A percentile compares a stretch with the other conserved stretches of the same genome.
phyloP scores from a whole-genome alignment of 1,284 basidiomycete species.

The Cryptococcus hybrid region DNA sequence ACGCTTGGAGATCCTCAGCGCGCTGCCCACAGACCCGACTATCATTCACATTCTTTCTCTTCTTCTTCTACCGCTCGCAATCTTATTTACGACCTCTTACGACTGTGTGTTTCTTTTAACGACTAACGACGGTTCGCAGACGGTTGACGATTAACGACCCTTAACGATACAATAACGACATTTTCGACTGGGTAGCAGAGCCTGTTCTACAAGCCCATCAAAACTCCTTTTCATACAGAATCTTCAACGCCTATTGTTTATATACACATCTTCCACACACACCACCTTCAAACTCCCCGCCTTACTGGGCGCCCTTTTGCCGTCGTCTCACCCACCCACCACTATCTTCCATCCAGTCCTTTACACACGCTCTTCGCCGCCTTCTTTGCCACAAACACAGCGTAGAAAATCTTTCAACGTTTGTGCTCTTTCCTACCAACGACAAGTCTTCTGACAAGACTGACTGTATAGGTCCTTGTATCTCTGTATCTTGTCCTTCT shows the following conservation, averaged over 20 bases:
- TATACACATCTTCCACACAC: not conserved
- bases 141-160: conserved; percentile 3
- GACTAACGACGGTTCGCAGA: not conserved
- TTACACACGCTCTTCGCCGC: not conserved
- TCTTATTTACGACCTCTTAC: too few species aligned
- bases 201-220: not conserved
- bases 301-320: too few species aligned
- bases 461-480: too few species aligned
- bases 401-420: conserved; percentile 25
- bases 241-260: not conserved
- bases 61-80: too few species aligned
- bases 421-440: not conserved
- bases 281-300: too few species aligned
- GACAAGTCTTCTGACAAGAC: too few species aligned
- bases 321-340: too few species aligned
- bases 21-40: too few species aligned
- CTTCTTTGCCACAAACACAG: not conserved
- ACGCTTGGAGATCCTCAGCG: not conserved
- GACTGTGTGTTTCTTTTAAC: not conserved
- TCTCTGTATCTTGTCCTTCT: too few species aligned
- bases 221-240: not conserved
- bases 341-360: too few species aligned
- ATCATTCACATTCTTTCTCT: too few species aligned
- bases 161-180: not conserved
- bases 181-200: conserved; percentile 1